These are phyloP conservation scores for Diaporthe citriasiana DNA, from an alignment of 2,329 filamentous ascomycete genomes.

Conservation along the genomic window DNA sequence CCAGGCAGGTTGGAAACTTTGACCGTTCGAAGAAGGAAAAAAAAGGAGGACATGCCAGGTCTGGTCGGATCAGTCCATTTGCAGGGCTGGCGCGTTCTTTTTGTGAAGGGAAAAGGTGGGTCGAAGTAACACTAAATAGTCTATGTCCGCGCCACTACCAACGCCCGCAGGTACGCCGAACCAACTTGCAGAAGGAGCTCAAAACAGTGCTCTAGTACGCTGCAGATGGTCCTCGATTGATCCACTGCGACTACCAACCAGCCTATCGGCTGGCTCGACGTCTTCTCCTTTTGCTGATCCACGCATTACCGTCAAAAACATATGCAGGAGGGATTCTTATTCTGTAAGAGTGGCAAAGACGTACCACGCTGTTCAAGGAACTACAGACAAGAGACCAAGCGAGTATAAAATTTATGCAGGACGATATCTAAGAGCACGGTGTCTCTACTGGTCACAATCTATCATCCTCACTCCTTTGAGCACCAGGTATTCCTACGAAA, in stretches of 20 bases:
- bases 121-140: neutral
- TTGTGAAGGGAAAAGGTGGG: neutral
- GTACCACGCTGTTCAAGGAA: neutral
- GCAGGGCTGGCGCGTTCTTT: neutral
- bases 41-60: neutral
- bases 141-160: neutral
- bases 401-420: neutral
- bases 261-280: slow-evolving; percentile 45
- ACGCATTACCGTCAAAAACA: neutral
- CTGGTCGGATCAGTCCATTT: neutral
- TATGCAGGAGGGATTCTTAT: neutral
- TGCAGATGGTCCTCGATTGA: slow-evolving; percentile 46
- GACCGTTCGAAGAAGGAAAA: neutral
- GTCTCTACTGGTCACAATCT: neutral
- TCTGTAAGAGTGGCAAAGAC: neutral
- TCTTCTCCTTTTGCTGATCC: slow-evolving; percentile 40
- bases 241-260: slow-evolving; percentile 46
- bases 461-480: neutral
- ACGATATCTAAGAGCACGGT: no score
- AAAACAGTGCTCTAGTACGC: slow-evolving; percentile 50
- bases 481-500: neutral
- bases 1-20: no score
- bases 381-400: neutral
- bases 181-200: slow-evolving; percentile 39
- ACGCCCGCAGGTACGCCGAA: neutral